Evolutionary conservation across 768 basidiomycete genomes (phyloP).

Genomic region (Macrocybe gigantea): DNA sequence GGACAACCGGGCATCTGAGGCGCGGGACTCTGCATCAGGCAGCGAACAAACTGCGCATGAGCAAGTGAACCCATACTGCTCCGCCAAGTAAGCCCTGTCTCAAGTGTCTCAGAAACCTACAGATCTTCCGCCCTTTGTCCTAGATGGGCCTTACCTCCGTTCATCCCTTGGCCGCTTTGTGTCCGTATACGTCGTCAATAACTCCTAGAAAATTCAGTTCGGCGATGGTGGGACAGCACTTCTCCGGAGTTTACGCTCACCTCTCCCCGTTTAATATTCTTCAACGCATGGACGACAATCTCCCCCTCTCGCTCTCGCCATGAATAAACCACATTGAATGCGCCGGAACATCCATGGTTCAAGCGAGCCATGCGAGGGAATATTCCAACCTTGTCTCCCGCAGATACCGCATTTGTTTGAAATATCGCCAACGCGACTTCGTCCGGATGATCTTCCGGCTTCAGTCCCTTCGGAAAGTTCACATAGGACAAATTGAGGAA

Average conservation of each 20-base stretch:
- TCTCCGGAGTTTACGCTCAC: conserved; percentile 20
- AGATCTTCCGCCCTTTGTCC: too few species aligned
- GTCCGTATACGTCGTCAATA: conserved; percentile 56
- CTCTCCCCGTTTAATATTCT: conserved; percentile 44
- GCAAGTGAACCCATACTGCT: conserved; percentile 55
- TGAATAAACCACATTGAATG: conserved; percentile 62
- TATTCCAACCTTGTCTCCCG: conserved; percentile 49
- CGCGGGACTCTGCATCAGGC: conserved; percentile 35
- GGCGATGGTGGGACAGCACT: not conserved
- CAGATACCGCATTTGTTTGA: conserved; percentile 59
- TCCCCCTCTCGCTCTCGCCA: conserved; percentile 46
- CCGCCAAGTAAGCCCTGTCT: conserved; percentile 40
- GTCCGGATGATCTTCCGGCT: conserved; percentile 29
- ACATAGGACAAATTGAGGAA: conserved; percentile 56
- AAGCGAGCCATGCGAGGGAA: conserved; percentile 63
- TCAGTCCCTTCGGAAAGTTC: conserved; percentile 36
- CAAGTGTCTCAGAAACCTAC: not conserved
- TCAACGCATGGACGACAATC: conserved; percentile 55
- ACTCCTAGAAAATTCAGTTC: conserved; percentile 33
- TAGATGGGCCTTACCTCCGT: conserved; percentile 35
- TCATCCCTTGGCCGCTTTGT: conserved; percentile 48
- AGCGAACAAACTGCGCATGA: conserved; percentile 55
- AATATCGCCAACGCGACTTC: conserved; percentile 59
- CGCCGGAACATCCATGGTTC: conserved; percentile 64
- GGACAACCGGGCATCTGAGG: conserved; percentile 45